These are phyloP conservation scores for Biancaea sappan DNA, from an alignment of 306 rosid genomes.

Conservation along the genomic window DNA sequence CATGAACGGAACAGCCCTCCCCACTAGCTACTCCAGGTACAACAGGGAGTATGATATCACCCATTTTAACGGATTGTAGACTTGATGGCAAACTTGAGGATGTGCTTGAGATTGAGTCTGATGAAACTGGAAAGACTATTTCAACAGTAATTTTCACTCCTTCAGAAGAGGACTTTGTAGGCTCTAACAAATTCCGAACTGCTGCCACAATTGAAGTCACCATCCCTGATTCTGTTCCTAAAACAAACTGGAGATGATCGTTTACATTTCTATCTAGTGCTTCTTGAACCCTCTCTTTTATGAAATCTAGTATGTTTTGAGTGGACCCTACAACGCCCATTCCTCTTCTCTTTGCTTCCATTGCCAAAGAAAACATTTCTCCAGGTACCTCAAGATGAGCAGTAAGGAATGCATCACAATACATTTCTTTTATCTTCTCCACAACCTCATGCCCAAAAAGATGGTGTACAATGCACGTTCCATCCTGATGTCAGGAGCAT, in stretches of 20 bases:
- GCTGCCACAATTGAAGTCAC: conserved; percentile 89
- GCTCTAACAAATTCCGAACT: conserved; percentile 66
- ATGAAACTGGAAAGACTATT: conserved; percentile 93
- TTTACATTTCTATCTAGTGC: conserved; percentile 78
- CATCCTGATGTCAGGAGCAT: conserved; percentile 62
- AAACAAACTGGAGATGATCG: conserved; percentile 87
- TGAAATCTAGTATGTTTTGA: conserved; percentile 86
- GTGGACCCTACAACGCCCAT: conserved; percentile 98
- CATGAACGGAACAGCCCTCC: conserved; percentile 94
- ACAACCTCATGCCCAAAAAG: conserved; percentile 95
- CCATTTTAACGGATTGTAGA: conserved; percentile 43
- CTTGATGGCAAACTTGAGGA: conserved; percentile 51
- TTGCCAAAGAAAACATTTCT: conserved; percentile 96
- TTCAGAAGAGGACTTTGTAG: conserved; percentile 48
- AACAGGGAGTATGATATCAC: conserved; percentile 61
- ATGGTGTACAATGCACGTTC: conserved; percentile 94
- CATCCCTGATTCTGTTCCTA: conserved; percentile 99
- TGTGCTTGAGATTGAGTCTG: conserved; percentile 79
- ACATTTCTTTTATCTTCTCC: conserved; percentile 87
- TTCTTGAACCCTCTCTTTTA: conserved; percentile 75
- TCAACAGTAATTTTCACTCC: conserved; percentile 71
- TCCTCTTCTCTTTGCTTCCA: conserved; percentile 99
- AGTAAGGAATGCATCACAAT: conserved; percentile 91
- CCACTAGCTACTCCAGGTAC: conserved; percentile 90
- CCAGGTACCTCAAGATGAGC: conserved; percentile 99